These are phyloP conservation scores for Melastoma malabathricum DNA, from an alignment of 345 rosid species.

Conservation along the genomic window DNA sequence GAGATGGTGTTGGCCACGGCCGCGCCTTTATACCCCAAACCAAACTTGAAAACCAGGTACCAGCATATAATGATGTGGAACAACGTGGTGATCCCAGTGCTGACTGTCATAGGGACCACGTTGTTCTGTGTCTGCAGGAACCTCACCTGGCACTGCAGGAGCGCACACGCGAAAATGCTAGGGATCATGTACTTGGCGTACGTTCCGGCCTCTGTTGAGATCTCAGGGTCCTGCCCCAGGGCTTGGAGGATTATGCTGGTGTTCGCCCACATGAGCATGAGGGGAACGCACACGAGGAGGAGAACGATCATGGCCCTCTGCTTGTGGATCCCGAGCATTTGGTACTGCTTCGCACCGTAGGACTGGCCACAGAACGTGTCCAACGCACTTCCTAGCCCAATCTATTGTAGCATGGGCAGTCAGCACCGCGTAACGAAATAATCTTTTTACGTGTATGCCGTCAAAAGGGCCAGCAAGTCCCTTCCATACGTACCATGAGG, in stretches of 20 bases:
- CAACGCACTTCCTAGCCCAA: slow-evolving; percentile 12
- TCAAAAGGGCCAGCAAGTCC: no score
- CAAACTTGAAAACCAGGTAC: slow-evolving; percentile 6
- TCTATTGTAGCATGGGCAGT: no score
- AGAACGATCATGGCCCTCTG: slow-evolving; percentile 7
- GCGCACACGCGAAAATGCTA: slow-evolving; percentile 22
- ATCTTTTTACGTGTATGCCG: no score
- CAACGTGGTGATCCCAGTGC: slow-evolving; percentile 1
- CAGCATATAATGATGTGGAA: slow-evolving; percentile 5
- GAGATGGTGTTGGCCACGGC: slow-evolving; percentile 19
- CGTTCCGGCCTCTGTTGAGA: slow-evolving; percentile 14
- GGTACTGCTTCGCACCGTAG: slow-evolving; percentile 7
- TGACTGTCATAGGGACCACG: background rate
- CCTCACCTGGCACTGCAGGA: slow-evolving; percentile 18
- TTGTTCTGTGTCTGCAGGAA: slow-evolving; percentile 18
- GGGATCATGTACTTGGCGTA: slow-evolving; percentile 21
- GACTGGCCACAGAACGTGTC: slow-evolving; percentile 10
- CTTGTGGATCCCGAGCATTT: slow-evolving; percentile 9
- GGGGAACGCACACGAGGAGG: slow-evolving; percentile 5
- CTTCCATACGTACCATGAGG: slow-evolving; percentile 5
- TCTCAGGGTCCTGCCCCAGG: slow-evolving; percentile 14
- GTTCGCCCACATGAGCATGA: slow-evolving; percentile 3
- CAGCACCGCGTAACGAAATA: no score
- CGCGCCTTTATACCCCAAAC: slow-evolving; percentile 16
- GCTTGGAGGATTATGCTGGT: slow-evolving; percentile 3